Percentiles rank a stretch among this genome's conserved stretches.
Evolutionary conservation across 306 rosid genomes (phyloP).

Genomic region (Pyrus communis): DNA sequence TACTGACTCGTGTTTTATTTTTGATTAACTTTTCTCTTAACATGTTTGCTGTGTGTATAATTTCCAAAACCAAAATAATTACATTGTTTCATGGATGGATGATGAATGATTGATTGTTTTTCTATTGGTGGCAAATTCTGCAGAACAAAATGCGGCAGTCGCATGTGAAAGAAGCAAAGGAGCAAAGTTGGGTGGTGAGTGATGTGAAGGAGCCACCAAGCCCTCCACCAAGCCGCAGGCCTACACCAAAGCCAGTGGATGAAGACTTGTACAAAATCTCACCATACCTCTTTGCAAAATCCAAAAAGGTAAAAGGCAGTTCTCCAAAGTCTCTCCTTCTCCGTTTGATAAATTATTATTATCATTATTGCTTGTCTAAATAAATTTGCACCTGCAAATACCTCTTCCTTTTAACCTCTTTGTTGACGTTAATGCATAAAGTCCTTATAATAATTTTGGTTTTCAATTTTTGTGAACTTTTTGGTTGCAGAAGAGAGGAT

Average conservation of each 20-base stretch:
- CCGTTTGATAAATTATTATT: neutral
- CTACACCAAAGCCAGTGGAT: conserved; percentile 62
- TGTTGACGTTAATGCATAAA: neutral
- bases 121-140: conserved; percentile 16
- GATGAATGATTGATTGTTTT: neutral
- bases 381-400: neutral
- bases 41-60: neutral
- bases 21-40: no score
- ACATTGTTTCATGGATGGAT: neutral
- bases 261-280: conserved; percentile 83
- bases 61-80: neutral
- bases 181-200: conserved; percentile 36
- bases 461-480: neutral
- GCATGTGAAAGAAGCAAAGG: conserved; percentile 42
- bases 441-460: neutral
- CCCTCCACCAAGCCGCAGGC: conserved; percentile 25
- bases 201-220: conserved; percentile 29
- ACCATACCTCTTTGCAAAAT: conserved; percentile 47
- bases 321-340: neutral
- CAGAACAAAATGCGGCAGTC: conserved; percentile 48
- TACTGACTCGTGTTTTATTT: neutral
- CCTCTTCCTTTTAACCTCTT: neutral
- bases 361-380: neutral
- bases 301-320: conserved; percentile 52
- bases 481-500: conserved; percentile 69